Conservation (phyloP, 441 rosid species). For the Bruguiera hainesii region DNA sequence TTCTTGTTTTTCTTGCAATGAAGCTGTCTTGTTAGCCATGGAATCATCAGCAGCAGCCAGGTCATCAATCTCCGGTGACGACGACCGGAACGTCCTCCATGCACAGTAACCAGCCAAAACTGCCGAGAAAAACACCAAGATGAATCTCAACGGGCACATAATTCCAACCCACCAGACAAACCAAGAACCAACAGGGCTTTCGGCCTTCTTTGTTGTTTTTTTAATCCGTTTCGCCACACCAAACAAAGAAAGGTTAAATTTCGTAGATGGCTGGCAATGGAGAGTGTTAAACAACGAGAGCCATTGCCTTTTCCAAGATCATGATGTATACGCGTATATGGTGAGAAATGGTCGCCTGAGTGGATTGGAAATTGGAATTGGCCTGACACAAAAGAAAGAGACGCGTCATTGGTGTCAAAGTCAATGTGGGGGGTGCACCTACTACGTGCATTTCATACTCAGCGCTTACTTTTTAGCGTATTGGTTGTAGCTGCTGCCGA, state of each 20-base stretch:
- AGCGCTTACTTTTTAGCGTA: neutral
- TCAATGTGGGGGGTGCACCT: constrained; percentile 4
- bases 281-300: too few relatives aligned
- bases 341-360: too few relatives aligned
- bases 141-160: constrained; percentile 87
- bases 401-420: constrained; percentile 14
- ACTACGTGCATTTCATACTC: neutral
- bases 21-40: constrained; percentile 22
- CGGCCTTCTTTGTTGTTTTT: neutral
- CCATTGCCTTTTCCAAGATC: neutral
- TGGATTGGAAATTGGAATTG: too few relatives aligned
- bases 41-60: constrained; percentile 37
- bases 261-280: too few relatives aligned
- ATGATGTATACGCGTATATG: too few relatives aligned
- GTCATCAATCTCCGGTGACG: constrained; percentile 48
- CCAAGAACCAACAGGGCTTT: neutral
- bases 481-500: neutral
- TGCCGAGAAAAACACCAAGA: constrained; percentile 84
- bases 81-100: constrained; percentile 64
- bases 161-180: neutral
- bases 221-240: too few relatives aligned
- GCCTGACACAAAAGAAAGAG: neutral
- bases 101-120: constrained; percentile 75
- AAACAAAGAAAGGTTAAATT: too few relatives aligned
- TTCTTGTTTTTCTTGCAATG: constrained; percentile 39